phyloP scores from a whole-genome alignment of 371 early-diverging fungal species.

The Lichtheimia corymbifera region DNA sequence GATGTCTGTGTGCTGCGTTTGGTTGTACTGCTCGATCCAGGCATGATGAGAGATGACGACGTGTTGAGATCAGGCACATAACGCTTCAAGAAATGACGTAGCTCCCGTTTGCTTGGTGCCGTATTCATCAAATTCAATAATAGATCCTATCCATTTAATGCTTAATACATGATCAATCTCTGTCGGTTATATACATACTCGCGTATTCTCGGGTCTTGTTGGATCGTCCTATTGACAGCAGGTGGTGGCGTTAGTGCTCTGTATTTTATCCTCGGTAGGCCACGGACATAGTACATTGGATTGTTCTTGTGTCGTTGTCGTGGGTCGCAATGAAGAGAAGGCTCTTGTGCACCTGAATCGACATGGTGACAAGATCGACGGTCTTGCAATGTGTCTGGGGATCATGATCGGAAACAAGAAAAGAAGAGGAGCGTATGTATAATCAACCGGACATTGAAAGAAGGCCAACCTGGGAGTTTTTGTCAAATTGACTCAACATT shows the following conservation, averaged over 20 bases:
- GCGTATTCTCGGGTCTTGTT: conserved; percentile 6
- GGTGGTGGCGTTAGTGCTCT: not conserved
- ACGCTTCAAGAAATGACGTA: conserved; percentile 71
- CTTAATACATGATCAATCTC: not conserved
- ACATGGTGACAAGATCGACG: no score
- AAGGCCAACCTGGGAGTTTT: no score
- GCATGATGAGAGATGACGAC: conserved; percentile 4
- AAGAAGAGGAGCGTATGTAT: no score
- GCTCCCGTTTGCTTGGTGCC: conserved; percentile 77
- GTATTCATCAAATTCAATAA: conserved; percentile 62
- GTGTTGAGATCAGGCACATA: conserved; percentile 48
- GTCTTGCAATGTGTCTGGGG: no score
- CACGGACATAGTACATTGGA: no score
- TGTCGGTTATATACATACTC: conserved; percentile 2
- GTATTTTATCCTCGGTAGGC: no score
- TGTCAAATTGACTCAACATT: no score
- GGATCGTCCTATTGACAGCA: conserved; percentile 4
- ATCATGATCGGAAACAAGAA: no score
- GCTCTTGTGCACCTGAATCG: no score
- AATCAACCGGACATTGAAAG: no score
- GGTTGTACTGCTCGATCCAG: not conserved
- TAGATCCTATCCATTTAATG: conserved; percentile 39
- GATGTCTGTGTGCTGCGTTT: conserved; percentile 26
- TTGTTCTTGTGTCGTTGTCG: no score
- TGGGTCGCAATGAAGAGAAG: no score